Evolutionary conservation across 768 basidiomycete species (phyloP).

Genomic region (Macrolepiota dolichaula): DNA sequence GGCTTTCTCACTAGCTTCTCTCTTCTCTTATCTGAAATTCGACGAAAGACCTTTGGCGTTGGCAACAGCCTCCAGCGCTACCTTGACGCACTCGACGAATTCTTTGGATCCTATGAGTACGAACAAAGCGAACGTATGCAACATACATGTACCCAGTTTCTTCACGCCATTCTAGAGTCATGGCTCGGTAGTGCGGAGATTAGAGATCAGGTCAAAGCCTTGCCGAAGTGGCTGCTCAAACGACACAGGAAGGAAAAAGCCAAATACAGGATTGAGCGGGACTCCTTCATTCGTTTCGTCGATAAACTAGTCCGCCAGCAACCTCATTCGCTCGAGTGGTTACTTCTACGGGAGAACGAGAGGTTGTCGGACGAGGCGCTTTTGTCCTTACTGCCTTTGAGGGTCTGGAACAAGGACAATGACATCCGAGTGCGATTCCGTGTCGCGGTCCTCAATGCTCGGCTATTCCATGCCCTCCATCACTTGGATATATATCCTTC

Average conservation of each 20-base stretch:
- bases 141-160: slow-evolving; percentile 51
- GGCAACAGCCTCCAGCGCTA: slow-evolving; percentile 48
- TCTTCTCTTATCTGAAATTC: slow-evolving; percentile 52
- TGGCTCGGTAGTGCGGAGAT: slow-evolving; percentile 38
- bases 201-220: slow-evolving; percentile 19
- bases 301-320: slow-evolving; percentile 55
- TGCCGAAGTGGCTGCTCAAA: slow-evolving; percentile 55
- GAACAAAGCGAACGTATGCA: slow-evolving; percentile 51
- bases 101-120: slow-evolving; percentile 54
- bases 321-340: slow-evolving; percentile 41
- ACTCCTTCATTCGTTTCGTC: slow-evolving; percentile 61
- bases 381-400: slow-evolving; percentile 41
- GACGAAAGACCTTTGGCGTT: slow-evolving; percentile 52
- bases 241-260: slow-evolving; percentile 38
- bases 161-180: slow-evolving; percentile 59
- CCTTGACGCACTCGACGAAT: slow-evolving; percentile 47
- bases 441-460: slow-evolving; percentile 55
- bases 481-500: slow-evolving; percentile 21
- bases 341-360: slow-evolving; percentile 40
- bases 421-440: slow-evolving; percentile 88
- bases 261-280: slow-evolving; percentile 66
- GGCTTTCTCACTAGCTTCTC: slow-evolving; percentile 59
- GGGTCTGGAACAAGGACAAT: slow-evolving; percentile 49
- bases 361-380: slow-evolving; percentile 35
- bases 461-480: slow-evolving; percentile 48